Evolutionary conservation across 495 filamentous ascomycete species (phyloP), one percentile per base, ranked within the genome.

Genomic region (Hypoxylon crocopeplum): DNA sequence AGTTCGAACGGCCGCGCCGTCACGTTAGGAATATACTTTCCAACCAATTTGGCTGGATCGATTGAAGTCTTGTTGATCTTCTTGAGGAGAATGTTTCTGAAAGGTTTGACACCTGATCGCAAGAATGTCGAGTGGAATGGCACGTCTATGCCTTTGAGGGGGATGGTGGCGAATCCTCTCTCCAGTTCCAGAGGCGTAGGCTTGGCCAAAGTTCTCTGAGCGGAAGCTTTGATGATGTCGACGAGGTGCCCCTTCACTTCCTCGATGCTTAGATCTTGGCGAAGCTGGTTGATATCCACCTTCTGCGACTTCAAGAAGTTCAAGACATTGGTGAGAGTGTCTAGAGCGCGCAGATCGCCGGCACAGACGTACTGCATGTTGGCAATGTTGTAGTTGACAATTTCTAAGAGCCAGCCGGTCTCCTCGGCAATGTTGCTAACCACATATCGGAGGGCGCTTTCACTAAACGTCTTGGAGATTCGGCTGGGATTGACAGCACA

Each of bases 51-150:
- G 77, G 88, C 86, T 12, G 94, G 94, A 68, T 98, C 94, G 70
- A 98, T 98, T 36, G 88, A 93, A 15, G 90, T 96, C 82, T 95
- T 94, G 81, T 97, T 89, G 81, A 98, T 98, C 82, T 98, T 98
- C 89, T 98, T 98, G 57, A 97, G 86, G 66, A 98, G 75, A 81
- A 98, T 98, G 44, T 84, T 89, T 47, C 94, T 84, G 90, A 98
- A 98, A 34, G 94, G 94, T 79, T 98, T 98, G 73, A 98, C 94
- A 65, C 94, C 94, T 16, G 91, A 96, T 15, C 94, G 88, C 73
- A 98, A 78, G 84, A 98, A 98, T 34, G 95, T 98, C 63, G 88
- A 92, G 80, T 98, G 94, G 89, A 98, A 98, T 46, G 94, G 94
- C 57, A 98, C 94, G 65, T 98, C 94, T 69, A 98, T 98, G 55